phyloP scores from a whole-genome alignment of 2,329 filamentous ascomycete species.

The Graphiopsis chlorocephala region DNA sequence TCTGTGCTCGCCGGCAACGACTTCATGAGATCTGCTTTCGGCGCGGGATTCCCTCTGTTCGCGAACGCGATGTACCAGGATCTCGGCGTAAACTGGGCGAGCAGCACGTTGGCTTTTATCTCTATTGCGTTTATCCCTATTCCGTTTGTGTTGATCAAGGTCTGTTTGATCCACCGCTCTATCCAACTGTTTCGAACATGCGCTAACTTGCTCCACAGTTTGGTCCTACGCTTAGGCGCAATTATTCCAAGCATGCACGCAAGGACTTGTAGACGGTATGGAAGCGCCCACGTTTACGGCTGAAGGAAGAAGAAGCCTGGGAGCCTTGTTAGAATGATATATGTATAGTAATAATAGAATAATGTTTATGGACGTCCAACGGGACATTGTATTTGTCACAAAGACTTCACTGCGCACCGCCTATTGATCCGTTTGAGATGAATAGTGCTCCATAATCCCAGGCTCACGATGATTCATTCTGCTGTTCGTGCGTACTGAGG shows the following conservation, averaged over 20 bases:
- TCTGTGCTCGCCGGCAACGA: slow-evolving; percentile 42
- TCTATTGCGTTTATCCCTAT: slow-evolving; percentile 46
- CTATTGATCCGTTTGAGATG: background rate
- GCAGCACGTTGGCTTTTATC: slow-evolving; percentile 41
- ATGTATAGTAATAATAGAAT: background rate
- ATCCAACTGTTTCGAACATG: background rate
- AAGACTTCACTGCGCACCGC: background rate
- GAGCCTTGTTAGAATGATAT: background rate
- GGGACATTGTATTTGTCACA: background rate
- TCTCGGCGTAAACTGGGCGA: slow-evolving; percentile 44
- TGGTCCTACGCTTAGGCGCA: slow-evolving; percentile 36
- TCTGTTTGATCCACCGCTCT: slow-evolving; percentile 19
- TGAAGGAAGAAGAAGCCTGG: background rate
- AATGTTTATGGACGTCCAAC: background rate
- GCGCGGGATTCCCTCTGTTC: slow-evolving; percentile 43
- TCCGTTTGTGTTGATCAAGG: slow-evolving; percentile 44
- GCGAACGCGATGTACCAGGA: slow-evolving; percentile 39
- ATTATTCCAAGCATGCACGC: slow-evolving; percentile 35
- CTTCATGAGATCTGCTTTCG: slow-evolving; percentile 39
- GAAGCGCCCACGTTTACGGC: background rate
- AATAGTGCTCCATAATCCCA: too few species aligned
- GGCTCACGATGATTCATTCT: too few species aligned
- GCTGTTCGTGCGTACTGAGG: too few species aligned
- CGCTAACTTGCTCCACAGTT: slow-evolving; percentile 18
- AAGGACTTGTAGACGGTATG: slow-evolving; percentile 34